phyloP scores from a whole-genome alignment of 805 yeast genomes.

The Wickerhamiella qilinensis region DNA sequence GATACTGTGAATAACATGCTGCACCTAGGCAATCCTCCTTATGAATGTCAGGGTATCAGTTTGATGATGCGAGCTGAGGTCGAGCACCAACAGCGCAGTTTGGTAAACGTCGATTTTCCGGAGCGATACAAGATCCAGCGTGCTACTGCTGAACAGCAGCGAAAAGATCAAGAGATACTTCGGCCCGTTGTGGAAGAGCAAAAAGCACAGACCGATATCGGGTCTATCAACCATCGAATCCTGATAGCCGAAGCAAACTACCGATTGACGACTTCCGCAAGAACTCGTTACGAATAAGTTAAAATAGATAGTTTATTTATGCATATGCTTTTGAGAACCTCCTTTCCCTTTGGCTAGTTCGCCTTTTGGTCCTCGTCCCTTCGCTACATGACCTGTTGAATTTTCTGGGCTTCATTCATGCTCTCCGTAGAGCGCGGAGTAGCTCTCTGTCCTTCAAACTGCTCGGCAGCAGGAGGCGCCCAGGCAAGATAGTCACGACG shows the following conservation, averaged over 20 bases:
- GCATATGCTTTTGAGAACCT: no score
- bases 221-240: not conserved
- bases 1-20: slow-evolving; percentile 10
- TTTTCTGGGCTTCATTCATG: slow-evolving; percentile 2
- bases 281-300: not conserved
- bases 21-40: not conserved
- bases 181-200: not conserved
- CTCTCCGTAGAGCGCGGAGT: not conserved
- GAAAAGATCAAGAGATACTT: not conserved
- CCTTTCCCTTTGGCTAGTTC: no score
- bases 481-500: slow-evolving; percentile 58
- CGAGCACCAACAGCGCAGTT: no score
- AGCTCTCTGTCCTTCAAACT: slow-evolving; percentile 1
- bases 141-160: not conserved
- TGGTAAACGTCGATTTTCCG: not conserved
- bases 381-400: slow-evolving; percentile 1
- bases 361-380: no score
- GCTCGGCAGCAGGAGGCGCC: slow-evolving; percentile 21
- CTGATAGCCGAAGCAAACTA: not conserved
- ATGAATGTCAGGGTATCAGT: not conserved
- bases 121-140: not conserved
- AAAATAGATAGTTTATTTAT: not conserved
- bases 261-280: not conserved
- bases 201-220: not conserved
- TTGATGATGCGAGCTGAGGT: no score